Evolutionary conservation across 1,139 yeast species (phyloP).

Genomic region (Diutina rugosa): DNA sequence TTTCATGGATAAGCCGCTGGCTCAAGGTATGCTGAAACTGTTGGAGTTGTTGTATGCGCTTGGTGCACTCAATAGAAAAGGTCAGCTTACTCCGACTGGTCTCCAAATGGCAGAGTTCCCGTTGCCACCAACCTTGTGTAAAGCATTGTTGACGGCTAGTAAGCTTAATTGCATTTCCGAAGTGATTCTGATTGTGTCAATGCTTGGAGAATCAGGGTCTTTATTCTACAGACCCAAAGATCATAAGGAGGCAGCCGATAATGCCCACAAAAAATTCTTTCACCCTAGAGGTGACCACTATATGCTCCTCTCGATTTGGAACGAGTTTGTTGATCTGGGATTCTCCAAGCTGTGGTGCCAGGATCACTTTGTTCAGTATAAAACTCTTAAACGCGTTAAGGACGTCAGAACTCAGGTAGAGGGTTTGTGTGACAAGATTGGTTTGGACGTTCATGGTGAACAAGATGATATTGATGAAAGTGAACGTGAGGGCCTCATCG

Average conservation of each 20-base stretch:
- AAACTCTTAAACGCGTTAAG: conserved; percentile 55
- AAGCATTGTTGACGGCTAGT: conserved; percentile 53
- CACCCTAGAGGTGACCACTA: conserved; percentile 60
- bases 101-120: conserved; percentile 89
- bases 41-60: conserved; percentile 69
- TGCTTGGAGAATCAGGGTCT: conserved; percentile 72
- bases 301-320: conserved; percentile 60
- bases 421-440: conserved; percentile 48
- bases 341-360: conserved; percentile 77
- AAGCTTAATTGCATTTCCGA: conserved; percentile 49
- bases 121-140: conserved; percentile 79
- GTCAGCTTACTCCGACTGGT: conserved; percentile 68
- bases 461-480: conserved; percentile 7
- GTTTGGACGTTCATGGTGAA: conserved; percentile 14
- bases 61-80: conserved; percentile 79
- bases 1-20: conserved; percentile 77
- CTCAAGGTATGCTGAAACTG: conserved; percentile 60
- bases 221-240: conserved; percentile 68
- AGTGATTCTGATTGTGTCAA: conserved; percentile 58
- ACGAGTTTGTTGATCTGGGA: conserved; percentile 62
- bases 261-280: conserved; percentile 41
- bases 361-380: conserved; percentile 70
- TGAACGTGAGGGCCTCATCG: conserved; percentile 5
- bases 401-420: conserved; percentile 65
- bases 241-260: conserved; percentile 51